Base-by-base conservation (phyloP, 108 stramenopile species). In the Cyclostephanos invisitatus region DNA sequence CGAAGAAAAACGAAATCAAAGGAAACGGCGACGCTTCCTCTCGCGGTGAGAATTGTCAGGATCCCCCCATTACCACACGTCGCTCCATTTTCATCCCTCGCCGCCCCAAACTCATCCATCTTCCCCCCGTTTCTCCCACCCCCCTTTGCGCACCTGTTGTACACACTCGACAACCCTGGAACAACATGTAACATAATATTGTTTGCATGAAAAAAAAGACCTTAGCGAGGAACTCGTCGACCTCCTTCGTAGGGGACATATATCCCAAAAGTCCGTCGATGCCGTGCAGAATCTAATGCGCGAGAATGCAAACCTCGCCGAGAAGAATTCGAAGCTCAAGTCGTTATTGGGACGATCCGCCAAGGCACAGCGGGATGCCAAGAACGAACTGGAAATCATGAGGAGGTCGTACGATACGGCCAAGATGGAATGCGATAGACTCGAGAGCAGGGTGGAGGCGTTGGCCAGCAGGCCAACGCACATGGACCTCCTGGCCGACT, bases 311-410 rank as follows among this genome's bases (percentile, higher is more conserved):
- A 64, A 78, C 50, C 74, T 95, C 24, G 85, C 84, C 35, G 91
- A 91, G 49, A 95, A 95, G 78, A 88, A 91, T 9, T 78, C 68
- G 64, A 92, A 90, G 59, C 84, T 95, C 56, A 95, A 95, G 70
- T 91, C 91, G 0, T 61, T 95, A 20, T 64, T 95, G 47, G 91
- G 89, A n/a, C 79, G 90, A 46, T 91, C 89, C 5, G 93, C 93
- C 28, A 92, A 95, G 70, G 91, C 90, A 2, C 91, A 91, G 62
- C 80, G 89, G n/a, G 93, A 95, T 62, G 78, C 90, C 17, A 95
- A 95, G 64, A 71, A 88, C 7, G 91, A 92, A 54, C 64, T 88
- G 11, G 91, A 92, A 21, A 66, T 75, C 12, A 74, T 82, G 22
- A 82, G 86, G 40, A 86, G 85, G 55, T 58, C 70, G 47, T 72